phyloP scores from a whole-genome alignment of 805 yeast species.

The Metschnikowia anglica region DNA sequence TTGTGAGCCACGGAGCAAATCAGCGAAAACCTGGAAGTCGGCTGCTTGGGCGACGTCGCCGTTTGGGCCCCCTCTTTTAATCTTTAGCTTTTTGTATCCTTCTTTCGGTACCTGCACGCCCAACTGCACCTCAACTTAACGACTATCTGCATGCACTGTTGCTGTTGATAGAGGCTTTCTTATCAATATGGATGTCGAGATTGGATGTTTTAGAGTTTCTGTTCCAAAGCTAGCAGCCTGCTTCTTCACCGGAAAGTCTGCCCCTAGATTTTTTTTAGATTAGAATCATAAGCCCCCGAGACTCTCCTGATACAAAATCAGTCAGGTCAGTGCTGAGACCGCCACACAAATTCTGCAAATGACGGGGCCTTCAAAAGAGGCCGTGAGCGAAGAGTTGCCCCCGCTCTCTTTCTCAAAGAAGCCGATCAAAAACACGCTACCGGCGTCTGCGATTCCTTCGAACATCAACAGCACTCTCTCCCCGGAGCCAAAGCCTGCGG shows the following conservation, averaged over 20 bases:
- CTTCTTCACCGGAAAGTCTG: neutral
- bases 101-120: conserved; percentile 4
- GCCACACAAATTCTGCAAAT: conserved; percentile 1
- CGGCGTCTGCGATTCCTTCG: conserved; percentile 15
- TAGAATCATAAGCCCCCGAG: neutral
- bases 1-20: neutral
- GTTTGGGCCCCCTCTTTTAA: neutral
- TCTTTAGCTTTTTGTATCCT: neutral
- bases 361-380: conserved; percentile 3
- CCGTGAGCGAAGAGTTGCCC: conserved; percentile 18
- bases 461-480: conserved; percentile 7
- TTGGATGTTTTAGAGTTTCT: neutral
- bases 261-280: neutral
- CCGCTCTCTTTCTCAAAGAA: conserved; percentile 21
- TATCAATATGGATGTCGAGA: conserved; percentile 9
- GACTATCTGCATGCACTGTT: conserved; percentile 6
- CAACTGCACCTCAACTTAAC: neutral
- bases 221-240: neutral
- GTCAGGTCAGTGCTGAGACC: neutral
- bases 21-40: neutral
- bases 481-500: conserved; percentile 4
- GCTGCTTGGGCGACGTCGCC: neutral
- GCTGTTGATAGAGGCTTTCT: conserved; percentile 11
- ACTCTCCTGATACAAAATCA: neutral
- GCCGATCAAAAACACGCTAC: conserved; percentile 17